Percentiles rank a stretch among this genome's conserved stretches.
These are phyloP conservation scores for Suillus brevipes DNA, from an alignment of 768 basidiomycete species.

Conservation along the genomic window DNA sequence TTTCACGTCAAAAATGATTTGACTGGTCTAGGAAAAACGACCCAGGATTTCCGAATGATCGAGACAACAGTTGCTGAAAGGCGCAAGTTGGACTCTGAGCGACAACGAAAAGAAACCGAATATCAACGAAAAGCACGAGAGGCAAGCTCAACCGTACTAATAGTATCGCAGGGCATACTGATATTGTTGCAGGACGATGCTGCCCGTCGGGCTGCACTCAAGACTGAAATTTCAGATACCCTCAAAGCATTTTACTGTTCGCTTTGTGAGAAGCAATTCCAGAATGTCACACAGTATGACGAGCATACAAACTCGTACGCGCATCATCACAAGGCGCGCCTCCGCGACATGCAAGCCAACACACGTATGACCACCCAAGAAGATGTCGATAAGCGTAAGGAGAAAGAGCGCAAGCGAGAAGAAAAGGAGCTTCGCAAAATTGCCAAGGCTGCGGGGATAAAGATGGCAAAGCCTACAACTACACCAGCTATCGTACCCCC, in stretches of 20 bases:
- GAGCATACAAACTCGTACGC: slow-evolving; percentile 90
- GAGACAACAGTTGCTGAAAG: slow-evolving; percentile 84
- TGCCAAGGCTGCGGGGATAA: slow-evolving; percentile 80
- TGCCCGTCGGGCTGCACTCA: slow-evolving; percentile 64
- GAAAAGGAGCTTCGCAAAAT: slow-evolving; percentile 84
- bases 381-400: slow-evolving; percentile 73
- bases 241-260: slow-evolving; percentile 78
- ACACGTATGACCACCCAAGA: slow-evolving; percentile 64
- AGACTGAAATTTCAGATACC: slow-evolving; percentile 65
- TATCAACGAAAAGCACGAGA: slow-evolving; percentile 74
- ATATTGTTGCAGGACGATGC: slow-evolving; percentile 50
- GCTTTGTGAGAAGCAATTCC: slow-evolving; percentile 86
- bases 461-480: slow-evolving; percentile 43
- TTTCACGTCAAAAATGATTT: slow-evolving; percentile 77
- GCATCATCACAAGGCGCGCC: slow-evolving; percentile 82
- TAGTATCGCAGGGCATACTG: slow-evolving; percentile 6
- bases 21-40: slow-evolving; percentile 78
- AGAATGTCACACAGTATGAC: slow-evolving; percentile 83
- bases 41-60: slow-evolving; percentile 79
- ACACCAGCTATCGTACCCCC: slow-evolving; percentile 24
- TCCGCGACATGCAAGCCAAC: slow-evolving; percentile 79
- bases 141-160: slow-evolving; percentile 39
- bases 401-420: slow-evolving; percentile 84
- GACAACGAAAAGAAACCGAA: slow-evolving; percentile 76
- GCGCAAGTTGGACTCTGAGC: slow-evolving; percentile 77